phyloP scores from a whole-genome alignment of 768 basidiomycete species.

The Lanmaoa pseudosensibilis region DNA sequence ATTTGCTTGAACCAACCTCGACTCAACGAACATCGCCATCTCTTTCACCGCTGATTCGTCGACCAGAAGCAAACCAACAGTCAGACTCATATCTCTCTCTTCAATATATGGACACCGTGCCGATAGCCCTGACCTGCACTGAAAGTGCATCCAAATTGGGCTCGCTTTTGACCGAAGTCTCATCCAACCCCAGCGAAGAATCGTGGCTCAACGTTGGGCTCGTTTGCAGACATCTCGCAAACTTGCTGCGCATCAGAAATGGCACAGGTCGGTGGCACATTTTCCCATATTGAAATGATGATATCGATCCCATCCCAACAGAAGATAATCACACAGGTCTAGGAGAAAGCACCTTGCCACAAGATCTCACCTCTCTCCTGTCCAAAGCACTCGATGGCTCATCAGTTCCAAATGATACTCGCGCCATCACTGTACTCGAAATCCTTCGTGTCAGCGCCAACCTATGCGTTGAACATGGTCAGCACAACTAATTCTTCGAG shows the following conservation, averaged over 20 bases:
- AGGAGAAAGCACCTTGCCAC: constrained; percentile 64
- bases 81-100: background rate
- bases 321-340: constrained; percentile 72
- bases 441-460: constrained; percentile 79
- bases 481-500: constrained; percentile 20
- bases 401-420: constrained; percentile 44
- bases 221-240: constrained; percentile 58
- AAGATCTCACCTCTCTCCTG: constrained; percentile 61
- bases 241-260: constrained; percentile 58
- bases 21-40: background rate
- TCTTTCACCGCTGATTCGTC: background rate
- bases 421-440: constrained; percentile 58
- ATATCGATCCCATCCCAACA: constrained; percentile 33
- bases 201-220: constrained; percentile 54
- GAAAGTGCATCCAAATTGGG: constrained; percentile 34
- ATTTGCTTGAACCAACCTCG: background rate
- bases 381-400: constrained; percentile 52
- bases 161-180: constrained; percentile 35
- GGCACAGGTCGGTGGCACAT: constrained; percentile 42
- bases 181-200: constrained; percentile 31
- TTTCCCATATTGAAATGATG: background rate
- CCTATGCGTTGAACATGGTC: constrained; percentile 81
- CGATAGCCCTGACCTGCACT: constrained; percentile 20
- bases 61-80: background rate
- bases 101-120: constrained; percentile 20